These are phyloP conservation scores for Metschnikowia similis DNA, from an alignment of 805 yeast genomes.

Conservation along the genomic window DNA sequence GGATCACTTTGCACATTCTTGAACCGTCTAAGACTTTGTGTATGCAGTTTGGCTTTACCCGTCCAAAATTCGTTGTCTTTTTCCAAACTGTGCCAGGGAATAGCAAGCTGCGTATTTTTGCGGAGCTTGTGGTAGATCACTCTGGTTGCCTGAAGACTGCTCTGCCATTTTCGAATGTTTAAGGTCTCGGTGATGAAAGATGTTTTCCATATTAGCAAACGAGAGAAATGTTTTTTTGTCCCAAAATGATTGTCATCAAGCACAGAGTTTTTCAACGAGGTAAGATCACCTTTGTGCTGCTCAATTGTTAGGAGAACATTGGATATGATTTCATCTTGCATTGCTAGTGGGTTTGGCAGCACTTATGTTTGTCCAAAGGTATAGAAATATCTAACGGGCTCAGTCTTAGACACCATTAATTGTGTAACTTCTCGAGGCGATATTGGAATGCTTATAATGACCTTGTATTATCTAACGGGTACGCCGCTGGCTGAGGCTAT, in stretches of 20 bases:
- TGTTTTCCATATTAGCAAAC: slow-evolving; percentile 37
- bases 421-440: no score
- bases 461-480: no score
- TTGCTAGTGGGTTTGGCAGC: slow-evolving; percentile 13
- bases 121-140: slow-evolving; percentile 33
- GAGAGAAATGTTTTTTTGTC: slow-evolving; percentile 20
- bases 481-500: background rate
- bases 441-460: no score
- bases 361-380: background rate
- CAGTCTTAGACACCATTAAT: background rate
- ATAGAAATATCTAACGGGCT: background rate
- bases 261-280: slow-evolving; percentile 24
- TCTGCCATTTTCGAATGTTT: slow-evolving; percentile 32
- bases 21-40: slow-evolving; percentile 16
- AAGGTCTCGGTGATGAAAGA: slow-evolving; percentile 34
- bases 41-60: background rate
- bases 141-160: slow-evolving; percentile 25
- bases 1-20: slow-evolving; percentile 18
- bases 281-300: slow-evolving; percentile 30
- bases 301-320: slow-evolving; percentile 34
- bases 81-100: slow-evolving; percentile 37
- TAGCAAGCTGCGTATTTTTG: slow-evolving; percentile 24
- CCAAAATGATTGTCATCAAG: slow-evolving; percentile 26
- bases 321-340: slow-evolving; percentile 35
- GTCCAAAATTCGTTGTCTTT: slow-evolving; percentile 26